phyloP scores from a whole-genome alignment of 331 rosid species.

The Quercus lobata region DNA sequence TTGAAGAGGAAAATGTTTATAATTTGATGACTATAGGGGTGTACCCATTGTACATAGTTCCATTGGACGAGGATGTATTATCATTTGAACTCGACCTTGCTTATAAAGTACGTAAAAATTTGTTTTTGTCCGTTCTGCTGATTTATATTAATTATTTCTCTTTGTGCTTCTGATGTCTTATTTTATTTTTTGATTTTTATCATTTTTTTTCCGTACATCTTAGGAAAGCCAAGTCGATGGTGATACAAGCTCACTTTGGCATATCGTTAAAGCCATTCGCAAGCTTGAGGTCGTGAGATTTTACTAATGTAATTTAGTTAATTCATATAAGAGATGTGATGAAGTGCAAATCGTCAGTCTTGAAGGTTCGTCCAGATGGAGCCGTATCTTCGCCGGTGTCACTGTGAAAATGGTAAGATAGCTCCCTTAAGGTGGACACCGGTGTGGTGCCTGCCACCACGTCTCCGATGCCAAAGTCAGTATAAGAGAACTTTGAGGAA shows the following conservation, averaged over 20 bases:
- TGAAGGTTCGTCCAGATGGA: too few species aligned
- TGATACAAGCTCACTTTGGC: constrained; percentile 93
- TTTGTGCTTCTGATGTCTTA: constrained; percentile 5
- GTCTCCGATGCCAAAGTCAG: too few species aligned
- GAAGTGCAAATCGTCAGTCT: too few species aligned
- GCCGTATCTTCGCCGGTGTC: too few species aligned
- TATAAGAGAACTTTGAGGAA: too few species aligned
- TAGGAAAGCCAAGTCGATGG: constrained; percentile 91
- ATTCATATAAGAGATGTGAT: not conserved
- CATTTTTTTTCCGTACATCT: too few species aligned
- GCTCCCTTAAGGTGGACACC: too few species aligned
- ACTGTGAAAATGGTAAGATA: too few species aligned
- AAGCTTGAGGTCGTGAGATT: constrained; percentile 79
- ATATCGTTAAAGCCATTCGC: constrained; percentile 89
- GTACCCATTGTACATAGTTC: constrained; percentile 70
- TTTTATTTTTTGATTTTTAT: not conserved
- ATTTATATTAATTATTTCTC: not conserved
- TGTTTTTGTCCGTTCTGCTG: not conserved
- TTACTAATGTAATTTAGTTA: constrained; percentile 4
- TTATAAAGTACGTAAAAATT: constrained; percentile 48
- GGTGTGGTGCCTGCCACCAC: too few species aligned
- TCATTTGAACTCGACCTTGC: constrained; percentile 86
- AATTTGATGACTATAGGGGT: constrained; percentile 74
- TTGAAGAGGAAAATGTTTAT: constrained; percentile 89
- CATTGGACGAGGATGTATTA: constrained; percentile 87